A percentile compares a stretch with the other conserved stretches of the same genome.
Evolutionary conservation across 2,329 filamentous ascomycete genomes (phyloP).

Genomic region (Hypoxylon sp.): DNA sequence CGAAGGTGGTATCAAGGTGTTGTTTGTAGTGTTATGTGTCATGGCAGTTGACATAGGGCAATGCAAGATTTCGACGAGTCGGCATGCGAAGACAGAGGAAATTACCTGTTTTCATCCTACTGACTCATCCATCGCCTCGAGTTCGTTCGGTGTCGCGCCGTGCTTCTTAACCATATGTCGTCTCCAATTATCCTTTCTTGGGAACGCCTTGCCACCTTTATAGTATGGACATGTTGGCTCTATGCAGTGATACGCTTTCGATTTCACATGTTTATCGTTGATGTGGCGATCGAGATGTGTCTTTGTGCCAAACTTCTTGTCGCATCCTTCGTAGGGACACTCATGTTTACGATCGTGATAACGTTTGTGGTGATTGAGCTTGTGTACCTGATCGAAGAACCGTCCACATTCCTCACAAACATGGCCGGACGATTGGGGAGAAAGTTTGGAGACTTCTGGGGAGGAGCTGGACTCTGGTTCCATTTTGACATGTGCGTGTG

Average conservation of each 20-base stretch:
- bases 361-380: conserved; percentile 73
- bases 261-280: conserved; percentile 74
- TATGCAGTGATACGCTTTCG: conserved; percentile 72
- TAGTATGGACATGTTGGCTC: conserved; percentile 70
- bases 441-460: conserved; percentile 49
- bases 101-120: conserved; percentile 35
- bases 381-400: conserved; percentile 71
- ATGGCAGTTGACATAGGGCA: background rate
- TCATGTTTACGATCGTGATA: conserved; percentile 72
- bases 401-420: conserved; percentile 62
- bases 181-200: conserved; percentile 75
- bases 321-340: conserved; percentile 63
- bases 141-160: conserved; percentile 47
- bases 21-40: background rate
- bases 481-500: conserved; percentile 45
- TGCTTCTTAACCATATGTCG: conserved; percentile 75
- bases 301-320: conserved; percentile 72
- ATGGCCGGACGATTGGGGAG: conserved; percentile 43
- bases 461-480: conserved; percentile 50
- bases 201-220: conserved; percentile 72
- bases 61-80: background rate
- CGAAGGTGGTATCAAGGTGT: background rate
- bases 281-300: conserved; percentile 74
- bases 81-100: background rate
- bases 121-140: conserved; percentile 50